Evolutionary conservation across 306 rosid species (phyloP), one percentile per base, ranked within the genome.

Genomic region (Chamaecrista fasciculata): DNA sequence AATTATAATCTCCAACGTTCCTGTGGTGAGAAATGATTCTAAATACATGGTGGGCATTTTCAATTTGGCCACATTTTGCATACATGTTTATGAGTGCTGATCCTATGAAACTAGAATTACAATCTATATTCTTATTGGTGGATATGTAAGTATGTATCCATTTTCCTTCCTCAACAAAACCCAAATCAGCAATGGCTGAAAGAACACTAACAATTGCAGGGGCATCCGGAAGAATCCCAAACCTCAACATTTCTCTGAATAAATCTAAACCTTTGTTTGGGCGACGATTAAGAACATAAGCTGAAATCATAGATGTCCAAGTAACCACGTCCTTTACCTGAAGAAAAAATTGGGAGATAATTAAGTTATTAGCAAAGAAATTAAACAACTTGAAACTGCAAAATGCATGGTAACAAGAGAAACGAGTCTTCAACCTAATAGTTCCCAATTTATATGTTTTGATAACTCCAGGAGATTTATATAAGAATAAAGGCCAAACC

Each of bases 121-220:
- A 21, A 10, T 56, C 42, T 49, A 83, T 67, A 2, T 2, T 10
- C 79, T 66, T 76, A 66, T 69, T 76, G 15, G 49, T 7, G 8
- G 67, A 57, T 34, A 85, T 46, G 57, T 83, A 78, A 68, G 21
- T 48, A 67, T 85, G 86, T 12, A 79, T 25, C 85, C 86, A 83
- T 69, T 83, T 85, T 0, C 88, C 88, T 62, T 87, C 88, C 74
- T 87, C 85, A 9, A 66, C 79, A 58, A 85, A 85, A 63, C 90
- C 88, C 79, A 85, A 52, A 31, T 78, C 81, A 11, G 85, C 80
- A 71, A 82, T 78, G 75, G 93, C 92, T 24, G 86, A 78, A 49
- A 87, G 84, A 48, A 78, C 83, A 50, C 76, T 63, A 69, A 85
- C 78, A 53, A 87, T 43, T 67, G 87, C 71, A 53, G 86, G 83